Conservation (phyloP, 2,329 filamentous ascomycete genomes). For the Fusarium proliferatum region DNA sequence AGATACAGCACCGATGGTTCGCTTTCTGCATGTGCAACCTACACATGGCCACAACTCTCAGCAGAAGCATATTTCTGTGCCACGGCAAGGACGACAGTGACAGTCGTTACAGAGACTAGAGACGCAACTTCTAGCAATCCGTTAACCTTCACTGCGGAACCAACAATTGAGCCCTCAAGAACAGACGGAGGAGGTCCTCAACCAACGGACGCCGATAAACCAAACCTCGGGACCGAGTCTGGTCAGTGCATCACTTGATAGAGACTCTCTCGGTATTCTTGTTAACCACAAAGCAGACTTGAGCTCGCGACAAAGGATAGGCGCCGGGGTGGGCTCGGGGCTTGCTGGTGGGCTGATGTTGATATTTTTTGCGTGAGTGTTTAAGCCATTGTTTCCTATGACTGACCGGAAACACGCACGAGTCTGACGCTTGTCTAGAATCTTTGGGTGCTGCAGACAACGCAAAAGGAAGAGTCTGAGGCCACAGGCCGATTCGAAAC, state of each 20-base stretch:
- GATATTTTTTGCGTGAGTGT: slow-evolving; percentile 27
- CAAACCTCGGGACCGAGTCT: slow-evolving; percentile 12
- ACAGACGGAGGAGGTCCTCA: background rate
- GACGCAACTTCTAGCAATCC: background rate
- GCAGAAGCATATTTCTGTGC: slow-evolving; percentile 18
- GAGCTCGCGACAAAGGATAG: slow-evolving; percentile 18
- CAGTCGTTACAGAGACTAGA: background rate
- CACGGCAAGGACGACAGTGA: slow-evolving; percentile 2
- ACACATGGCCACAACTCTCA: slow-evolving; percentile 8
- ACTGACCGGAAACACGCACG: background rate
- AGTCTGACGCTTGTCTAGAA: slow-evolving; percentile 2
- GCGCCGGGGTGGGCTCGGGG: slow-evolving; percentile 15
- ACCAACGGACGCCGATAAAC: background rate
- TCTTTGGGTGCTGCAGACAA: slow-evolving; percentile 22
- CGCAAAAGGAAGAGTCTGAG: background rate
- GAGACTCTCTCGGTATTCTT: too few species aligned
- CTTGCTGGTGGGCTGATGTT: slow-evolving; percentile 15
- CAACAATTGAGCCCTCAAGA: background rate
- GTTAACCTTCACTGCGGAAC: background rate
- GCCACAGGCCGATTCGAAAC: background rate
- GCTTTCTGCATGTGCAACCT: slow-evolving; percentile 27
- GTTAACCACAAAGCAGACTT: slow-evolving; percentile 8
- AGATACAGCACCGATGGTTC: slow-evolving; percentile 1
- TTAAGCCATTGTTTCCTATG: background rate
- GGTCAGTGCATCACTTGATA: slow-evolving; percentile 5